A percentile compares a stretch with the other conserved stretches of the same genome.
These are phyloP conservation scores for Uronychia binucleata DNA, from an alignment of 73 alveolate species.

Conservation along the genomic window DNA sequence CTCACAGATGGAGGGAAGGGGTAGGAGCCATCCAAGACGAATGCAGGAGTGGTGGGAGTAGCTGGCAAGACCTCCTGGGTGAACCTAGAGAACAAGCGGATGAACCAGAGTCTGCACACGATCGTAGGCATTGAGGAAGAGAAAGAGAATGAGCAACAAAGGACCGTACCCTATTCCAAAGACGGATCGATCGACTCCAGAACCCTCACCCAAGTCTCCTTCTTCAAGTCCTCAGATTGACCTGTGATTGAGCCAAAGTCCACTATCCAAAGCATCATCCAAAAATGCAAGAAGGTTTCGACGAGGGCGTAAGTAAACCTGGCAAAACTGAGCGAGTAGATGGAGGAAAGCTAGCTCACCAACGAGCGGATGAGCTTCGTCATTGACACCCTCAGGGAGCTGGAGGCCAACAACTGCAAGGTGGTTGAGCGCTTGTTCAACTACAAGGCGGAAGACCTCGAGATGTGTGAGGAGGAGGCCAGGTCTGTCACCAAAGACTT, in stretches of 20 bases:
- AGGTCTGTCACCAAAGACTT: neutral
- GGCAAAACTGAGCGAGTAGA: neutral
- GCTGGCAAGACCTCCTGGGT: neutral
- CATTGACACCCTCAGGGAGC: neutral
- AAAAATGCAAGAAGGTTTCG: neutral
- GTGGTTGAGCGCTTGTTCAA: neutral
- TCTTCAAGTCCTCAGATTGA: neutral
- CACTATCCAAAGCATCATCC: neutral
- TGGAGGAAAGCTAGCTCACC: neutral
- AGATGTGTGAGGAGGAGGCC: neutral
- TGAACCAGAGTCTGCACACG: neutral
- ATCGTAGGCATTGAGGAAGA: neutral
- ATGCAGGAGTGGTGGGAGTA: neutral
- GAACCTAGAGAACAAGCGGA: neutral
- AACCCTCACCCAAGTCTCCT: neutral
- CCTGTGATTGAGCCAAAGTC: neutral
- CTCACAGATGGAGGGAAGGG: neutral
- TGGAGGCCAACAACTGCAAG: neutral
- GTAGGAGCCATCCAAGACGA: neutral
- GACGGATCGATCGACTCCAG: neutral
- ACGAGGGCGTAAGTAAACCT: neutral
- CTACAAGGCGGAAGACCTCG: neutral
- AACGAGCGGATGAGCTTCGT: neutral
- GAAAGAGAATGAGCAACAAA: neutral
- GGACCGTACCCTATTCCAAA: neutral